Percentiles rank a stretch among this genome's conserved stretches.
Conservation (phyloP, 148 eudicot species). For the Vaccinium macrocarpon region DNA sequence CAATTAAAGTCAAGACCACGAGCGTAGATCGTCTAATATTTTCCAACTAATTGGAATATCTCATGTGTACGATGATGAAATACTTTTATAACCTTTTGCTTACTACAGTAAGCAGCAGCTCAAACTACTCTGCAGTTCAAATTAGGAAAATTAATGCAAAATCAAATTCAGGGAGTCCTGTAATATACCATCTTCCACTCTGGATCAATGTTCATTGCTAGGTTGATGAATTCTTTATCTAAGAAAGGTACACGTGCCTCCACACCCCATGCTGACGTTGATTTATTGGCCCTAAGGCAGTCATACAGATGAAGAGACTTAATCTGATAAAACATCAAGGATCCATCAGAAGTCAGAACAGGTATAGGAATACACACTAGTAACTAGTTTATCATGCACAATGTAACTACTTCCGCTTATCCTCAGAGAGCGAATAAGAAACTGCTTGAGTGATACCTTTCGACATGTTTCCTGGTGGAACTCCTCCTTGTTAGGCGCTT, state of each 20-base stretch:
- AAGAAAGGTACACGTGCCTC: constrained; percentile 99
- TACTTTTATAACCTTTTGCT: background rate
- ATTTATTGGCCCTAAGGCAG: constrained; percentile 94
- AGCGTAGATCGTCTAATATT: background rate
- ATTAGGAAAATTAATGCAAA: background rate
- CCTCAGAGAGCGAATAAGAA: background rate
- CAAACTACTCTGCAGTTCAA: background rate
- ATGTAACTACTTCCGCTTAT: background rate
- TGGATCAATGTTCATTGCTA: constrained; percentile 94
- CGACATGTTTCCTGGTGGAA: constrained; percentile 90
- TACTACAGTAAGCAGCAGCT: background rate
- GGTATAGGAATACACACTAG: background rate
- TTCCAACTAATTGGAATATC: background rate
- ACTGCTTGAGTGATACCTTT: constrained; percentile 49
- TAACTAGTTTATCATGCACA: background rate
- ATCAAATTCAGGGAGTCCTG: background rate
- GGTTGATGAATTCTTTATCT: constrained; percentile 84
- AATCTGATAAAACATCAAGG: constrained; percentile 48
- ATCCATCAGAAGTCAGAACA: constrained; percentile 14
- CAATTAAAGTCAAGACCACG: background rate
- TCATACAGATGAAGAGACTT: constrained; percentile 95
- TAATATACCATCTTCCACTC: constrained; percentile 86
- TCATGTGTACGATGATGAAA: background rate
- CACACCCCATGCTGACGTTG: constrained; percentile 98
- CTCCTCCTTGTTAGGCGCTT: constrained; percentile 97